Conservation (phyloP, 805 yeast species). For the Lachancea thermotolerans region DNA sequence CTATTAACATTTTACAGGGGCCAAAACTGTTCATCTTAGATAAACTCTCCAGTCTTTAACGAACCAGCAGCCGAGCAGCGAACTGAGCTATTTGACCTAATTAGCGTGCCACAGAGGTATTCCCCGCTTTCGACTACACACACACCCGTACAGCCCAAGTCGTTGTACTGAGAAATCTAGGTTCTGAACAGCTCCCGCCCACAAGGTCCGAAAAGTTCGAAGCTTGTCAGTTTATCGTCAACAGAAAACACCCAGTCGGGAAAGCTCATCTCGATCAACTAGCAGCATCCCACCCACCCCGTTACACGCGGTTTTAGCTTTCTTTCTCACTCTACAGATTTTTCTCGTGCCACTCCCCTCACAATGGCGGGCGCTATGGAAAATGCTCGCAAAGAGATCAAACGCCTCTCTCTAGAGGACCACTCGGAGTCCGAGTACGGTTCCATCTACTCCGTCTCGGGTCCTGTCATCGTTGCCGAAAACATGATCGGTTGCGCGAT, state of each 20-base stretch:
- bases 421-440: constrained; percentile 76
- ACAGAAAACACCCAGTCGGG: no score
- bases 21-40: neutral
- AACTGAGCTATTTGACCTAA: neutral
- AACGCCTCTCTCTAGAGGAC: constrained; percentile 75
- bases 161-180: neutral
- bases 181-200: neutral
- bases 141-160: neutral
- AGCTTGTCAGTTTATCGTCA: neutral
- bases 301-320: neutral
- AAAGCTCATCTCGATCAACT: no score
- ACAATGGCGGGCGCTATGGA: constrained; percentile 89
- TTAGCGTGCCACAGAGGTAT: neutral
- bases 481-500: constrained; percentile 99
- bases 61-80: neutral
- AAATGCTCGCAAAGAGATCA: constrained; percentile 90
- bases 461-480: constrained; percentile 97
- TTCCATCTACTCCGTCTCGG: constrained; percentile 88
- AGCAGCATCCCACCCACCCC: no score
- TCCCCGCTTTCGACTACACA: no score
- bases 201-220: neutral
- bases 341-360: neutral
- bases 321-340: neutral
- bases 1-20: neutral
- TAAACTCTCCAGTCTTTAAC: neutral